A percentile compares a stretch with the other conserved stretches of the same genome.
These are phyloP conservation scores for Eucalyptus brandiana DNA, from an alignment of 345 rosid genomes.

Conservation along the genomic window DNA sequence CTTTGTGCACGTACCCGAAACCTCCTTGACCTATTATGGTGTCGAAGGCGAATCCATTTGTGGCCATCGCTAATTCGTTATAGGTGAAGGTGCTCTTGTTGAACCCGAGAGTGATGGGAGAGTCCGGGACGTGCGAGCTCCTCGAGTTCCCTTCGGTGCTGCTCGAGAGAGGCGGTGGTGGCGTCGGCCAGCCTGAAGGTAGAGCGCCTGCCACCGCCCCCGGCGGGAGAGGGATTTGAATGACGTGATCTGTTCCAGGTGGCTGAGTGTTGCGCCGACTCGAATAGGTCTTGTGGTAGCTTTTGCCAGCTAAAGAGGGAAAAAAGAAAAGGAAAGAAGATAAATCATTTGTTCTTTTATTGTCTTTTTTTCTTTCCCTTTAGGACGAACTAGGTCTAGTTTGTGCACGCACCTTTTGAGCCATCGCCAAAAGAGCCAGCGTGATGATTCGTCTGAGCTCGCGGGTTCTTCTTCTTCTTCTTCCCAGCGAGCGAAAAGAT, in stretches of 20 bases:
- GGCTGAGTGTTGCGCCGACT: background rate
- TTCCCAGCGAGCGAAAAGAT: slow-evolving; percentile 10
- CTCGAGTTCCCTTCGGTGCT: slow-evolving; percentile 17
- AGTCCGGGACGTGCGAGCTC: slow-evolving; percentile 18
- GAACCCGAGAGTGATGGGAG: slow-evolving; percentile 27
- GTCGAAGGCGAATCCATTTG: slow-evolving; percentile 44
- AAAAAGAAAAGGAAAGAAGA: background rate
- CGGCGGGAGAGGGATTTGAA: background rate
- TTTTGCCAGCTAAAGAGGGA: background rate
- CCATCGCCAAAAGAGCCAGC: background rate
- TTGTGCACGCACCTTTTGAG: background rate
- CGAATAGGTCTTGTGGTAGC: background rate
- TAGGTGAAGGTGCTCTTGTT: slow-evolving; percentile 56
- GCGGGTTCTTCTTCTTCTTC: slow-evolving; percentile 3
- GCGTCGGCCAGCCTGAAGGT: background rate
- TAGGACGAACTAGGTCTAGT: background rate
- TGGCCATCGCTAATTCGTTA: slow-evolving; percentile 67
- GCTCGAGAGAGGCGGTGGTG: background rate
- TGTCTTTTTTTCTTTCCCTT: background rate
- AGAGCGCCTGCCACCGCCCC: background rate
- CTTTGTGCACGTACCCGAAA: slow-evolving; percentile 84
- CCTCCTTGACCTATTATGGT: slow-evolving; percentile 84
- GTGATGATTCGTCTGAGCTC: slow-evolving; percentile 10
- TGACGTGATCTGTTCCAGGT: background rate
- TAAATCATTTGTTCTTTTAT: too few relatives aligned